A percentile compares a stretch with the other conserved stretches of the same genome.
These are phyloP conservation scores for Lipomyces orientalis DNA, from an alignment of 805 yeast species.

Conservation along the genomic window DNA sequence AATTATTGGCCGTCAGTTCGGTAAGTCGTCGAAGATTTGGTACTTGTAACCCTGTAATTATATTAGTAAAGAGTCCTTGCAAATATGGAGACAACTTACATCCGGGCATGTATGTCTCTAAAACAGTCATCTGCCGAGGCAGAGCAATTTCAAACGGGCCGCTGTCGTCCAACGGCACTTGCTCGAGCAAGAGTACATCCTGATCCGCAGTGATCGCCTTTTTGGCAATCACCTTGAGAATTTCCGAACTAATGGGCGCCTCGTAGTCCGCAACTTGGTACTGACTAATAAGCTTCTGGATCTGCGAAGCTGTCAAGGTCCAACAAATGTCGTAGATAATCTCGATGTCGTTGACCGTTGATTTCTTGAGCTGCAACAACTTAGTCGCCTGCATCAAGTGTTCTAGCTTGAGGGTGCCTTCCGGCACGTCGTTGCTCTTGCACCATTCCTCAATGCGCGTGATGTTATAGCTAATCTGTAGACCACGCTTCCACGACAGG, in stretches of 20 bases:
- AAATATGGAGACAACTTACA: slow-evolving; percentile 52
- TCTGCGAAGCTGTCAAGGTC: slow-evolving; percentile 91
- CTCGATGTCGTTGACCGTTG: slow-evolving; percentile 84
- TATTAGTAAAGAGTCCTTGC: not conserved
- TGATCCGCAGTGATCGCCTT: slow-evolving; percentile 54
- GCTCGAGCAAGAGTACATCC: slow-evolving; percentile 46
- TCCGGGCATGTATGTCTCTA: slow-evolving; percentile 80
- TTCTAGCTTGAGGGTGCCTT: slow-evolving; percentile 80
- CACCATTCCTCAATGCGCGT: slow-evolving; percentile 99
- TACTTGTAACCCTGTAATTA: slow-evolving; percentile 58
- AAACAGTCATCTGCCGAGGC: slow-evolving; percentile 73
- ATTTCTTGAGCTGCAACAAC: slow-evolving; percentile 87
- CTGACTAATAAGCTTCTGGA: slow-evolving; percentile 87
- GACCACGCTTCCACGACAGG: slow-evolving; percentile 96
- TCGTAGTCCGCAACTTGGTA: slow-evolving; percentile 94
- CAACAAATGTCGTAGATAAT: slow-evolving; percentile 94
- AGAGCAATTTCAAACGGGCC: slow-evolving; percentile 51
- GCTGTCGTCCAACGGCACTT: slow-evolving; percentile 49
- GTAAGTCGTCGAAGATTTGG: slow-evolving; percentile 88
- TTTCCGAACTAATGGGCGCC: slow-evolving; percentile 83
- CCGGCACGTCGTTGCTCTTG: slow-evolving; percentile 87
- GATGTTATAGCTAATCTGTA: slow-evolving; percentile 94
- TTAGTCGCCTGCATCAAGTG: slow-evolving; percentile 93
- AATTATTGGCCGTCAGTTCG: slow-evolving; percentile 55
- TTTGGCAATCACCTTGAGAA: slow-evolving; percentile 74